Evolutionary conservation across 75 land plant genomes (phyloP).

Genomic region (Ceratopteris richardii): DNA sequence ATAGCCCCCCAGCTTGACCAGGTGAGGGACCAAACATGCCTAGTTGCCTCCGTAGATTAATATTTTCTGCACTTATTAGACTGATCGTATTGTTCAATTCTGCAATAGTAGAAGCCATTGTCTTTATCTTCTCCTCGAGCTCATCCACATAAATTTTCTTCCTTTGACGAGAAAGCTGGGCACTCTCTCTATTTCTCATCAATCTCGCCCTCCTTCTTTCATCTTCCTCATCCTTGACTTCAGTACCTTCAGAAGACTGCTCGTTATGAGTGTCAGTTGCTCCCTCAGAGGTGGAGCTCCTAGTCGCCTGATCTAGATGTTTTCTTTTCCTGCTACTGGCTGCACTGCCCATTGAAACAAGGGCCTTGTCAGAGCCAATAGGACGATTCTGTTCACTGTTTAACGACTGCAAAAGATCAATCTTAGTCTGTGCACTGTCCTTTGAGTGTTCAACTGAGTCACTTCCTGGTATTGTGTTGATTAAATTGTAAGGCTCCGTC

Average conservation of each 20-base stretch:
- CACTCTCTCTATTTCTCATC: conserved; percentile 92
- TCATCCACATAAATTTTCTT: conserved; percentile 95
- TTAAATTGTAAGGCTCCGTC: not conserved
- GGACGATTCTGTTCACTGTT: not conserved
- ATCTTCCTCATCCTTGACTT: conserved; percentile 43
- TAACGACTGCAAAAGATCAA: not conserved
- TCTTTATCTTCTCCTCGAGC: conserved; percentile 77
- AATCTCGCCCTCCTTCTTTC: conserved; percentile 67
- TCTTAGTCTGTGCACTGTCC: not conserved
- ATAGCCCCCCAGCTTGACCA: conserved; percentile 7
- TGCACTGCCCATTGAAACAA: not conserved
- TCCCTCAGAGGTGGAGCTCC: not conserved
- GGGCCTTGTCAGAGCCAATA: not conserved
- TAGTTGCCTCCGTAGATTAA: conserved; percentile 59
- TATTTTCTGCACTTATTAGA: conserved; percentile 79
- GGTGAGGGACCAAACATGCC: conserved; percentile 28
- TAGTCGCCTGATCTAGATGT: not conserved
- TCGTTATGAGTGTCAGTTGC: not conserved
- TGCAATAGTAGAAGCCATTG: conserved; percentile 58
- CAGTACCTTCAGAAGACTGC: not conserved
- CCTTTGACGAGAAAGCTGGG: conserved; percentile 91
- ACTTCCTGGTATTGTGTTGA: not conserved
- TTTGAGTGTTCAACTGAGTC: not conserved
- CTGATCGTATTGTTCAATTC: conserved; percentile 72
- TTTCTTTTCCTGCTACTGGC: not conserved